Evolutionary conservation across 768 basidiomycete species (phyloP), one percentile per base, ranked within the genome.

Genomic region (Hypholoma fasciculare): DNA sequence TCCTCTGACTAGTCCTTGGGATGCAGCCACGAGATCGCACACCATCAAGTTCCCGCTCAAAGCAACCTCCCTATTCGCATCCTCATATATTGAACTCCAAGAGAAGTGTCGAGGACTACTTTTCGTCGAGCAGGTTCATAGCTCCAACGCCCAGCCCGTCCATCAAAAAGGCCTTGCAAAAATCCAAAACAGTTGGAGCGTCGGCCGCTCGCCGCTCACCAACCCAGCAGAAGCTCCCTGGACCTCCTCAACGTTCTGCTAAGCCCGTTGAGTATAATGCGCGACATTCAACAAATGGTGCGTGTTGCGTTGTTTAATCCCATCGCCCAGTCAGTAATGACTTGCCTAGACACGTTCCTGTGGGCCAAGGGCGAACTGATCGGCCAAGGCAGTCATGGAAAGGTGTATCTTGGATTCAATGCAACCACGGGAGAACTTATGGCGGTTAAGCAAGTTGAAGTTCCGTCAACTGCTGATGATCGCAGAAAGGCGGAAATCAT

Each of bases 401-500:
- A 84, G 49, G 96, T 98, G n/a, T 97, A 92, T 67, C 80, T 95
- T 60, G 95, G 88, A 0, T 75, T 97, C 51, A 97, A 96, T 71
- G 90, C 88, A 38, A 92, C 86, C 2, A 94, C 90, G 0, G 94
- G 93, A 36, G 92, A 96, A 70, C 87, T 96, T 78, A 90, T 97
- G 68, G 96, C 96, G 3, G 95, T 98, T 60, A 98, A 98, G 74
- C 95, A 96, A 71, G 96, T 97, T 34, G 95, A 97, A 70, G 78
- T 92, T 57, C 92, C 91, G 0, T 80, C 81, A 38, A 90, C 89
- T 14, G 79, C 82, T 17, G 86, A 84, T 62, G 91, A 94, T 72
- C 84, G 83, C 65, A 79, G 78, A 54, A 67, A 60, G 84, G 90
- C 67, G 72, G 78, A 50, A 80, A 87, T 30, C 86, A 92, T 62